phyloP scores from a whole-genome alignment of 352 stramenopile species.

The Globisporangium polare region DNA sequence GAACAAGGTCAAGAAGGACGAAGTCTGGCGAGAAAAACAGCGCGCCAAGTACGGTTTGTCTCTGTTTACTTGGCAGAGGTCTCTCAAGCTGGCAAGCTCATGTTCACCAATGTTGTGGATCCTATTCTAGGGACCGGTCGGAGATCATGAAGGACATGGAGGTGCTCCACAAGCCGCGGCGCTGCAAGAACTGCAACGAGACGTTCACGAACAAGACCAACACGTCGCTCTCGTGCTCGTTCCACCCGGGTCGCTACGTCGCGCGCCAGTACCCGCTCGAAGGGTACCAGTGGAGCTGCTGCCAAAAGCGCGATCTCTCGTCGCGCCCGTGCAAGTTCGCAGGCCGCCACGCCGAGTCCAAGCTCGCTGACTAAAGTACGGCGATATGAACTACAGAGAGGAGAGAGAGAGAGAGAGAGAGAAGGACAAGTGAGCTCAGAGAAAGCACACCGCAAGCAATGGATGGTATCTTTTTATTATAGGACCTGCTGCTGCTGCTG shows the following conservation, averaged over 20 bases:
- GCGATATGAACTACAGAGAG: neutral
- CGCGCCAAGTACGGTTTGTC: constrained; percentile 29
- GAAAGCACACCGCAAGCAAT: neutral
- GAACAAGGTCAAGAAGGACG: constrained; percentile 76
- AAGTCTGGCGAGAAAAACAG: constrained; percentile 62
- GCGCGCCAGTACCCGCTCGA: constrained; percentile 75
- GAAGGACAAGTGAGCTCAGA: neutral
- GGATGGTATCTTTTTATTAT: neutral
- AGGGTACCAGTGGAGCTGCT: constrained; percentile 82
- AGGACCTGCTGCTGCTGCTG: too few relatives aligned
- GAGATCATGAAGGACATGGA: constrained; percentile 77
- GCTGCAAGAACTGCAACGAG: constrained; percentile 82
- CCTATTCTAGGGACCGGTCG: constrained; percentile 35
- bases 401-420: neutral
- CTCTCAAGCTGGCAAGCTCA: neutral
- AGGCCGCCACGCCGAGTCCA: constrained; percentile 67
- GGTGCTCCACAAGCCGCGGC: constrained; percentile 60
- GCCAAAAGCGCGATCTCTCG: constrained; percentile 75
- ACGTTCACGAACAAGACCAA: constrained; percentile 81
- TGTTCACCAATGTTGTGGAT: neutral
- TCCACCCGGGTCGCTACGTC: constrained; percentile 70
- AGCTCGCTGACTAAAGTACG: constrained; percentile 38
- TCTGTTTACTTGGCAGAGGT: neutral
- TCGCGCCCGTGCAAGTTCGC: constrained; percentile 80
- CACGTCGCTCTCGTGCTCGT: constrained; percentile 76